Base-by-base conservation (phyloP, 2,329 filamentous ascomycete genomes). In the Fusarium temperatum region DNA sequence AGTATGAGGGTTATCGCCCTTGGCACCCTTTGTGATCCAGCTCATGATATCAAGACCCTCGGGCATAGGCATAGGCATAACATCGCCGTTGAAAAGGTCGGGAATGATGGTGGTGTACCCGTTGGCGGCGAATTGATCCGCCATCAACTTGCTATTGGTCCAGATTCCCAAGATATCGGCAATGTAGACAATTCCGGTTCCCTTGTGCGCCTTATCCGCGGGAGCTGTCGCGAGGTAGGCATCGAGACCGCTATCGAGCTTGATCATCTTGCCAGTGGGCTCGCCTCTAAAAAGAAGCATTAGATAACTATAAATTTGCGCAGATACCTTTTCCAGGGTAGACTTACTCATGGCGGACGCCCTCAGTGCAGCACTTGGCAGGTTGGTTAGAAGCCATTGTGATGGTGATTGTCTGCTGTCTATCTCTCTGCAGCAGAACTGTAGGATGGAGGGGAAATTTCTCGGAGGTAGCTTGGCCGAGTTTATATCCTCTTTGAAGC, bases 341-440 rank as follows among this genome's bases (percentile, higher is more conserved):
- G 15, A 83, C 88, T 78, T 81, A 89, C 87, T 88, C 85, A 74
- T 89, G 87, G 79, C 84, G 86, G 68, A 87, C 81, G 67, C 87
- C 88, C 61, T 85, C 75, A 38, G 83, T 83, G 82, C 88, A 90
- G 85, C 88, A 90, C 61, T 82, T 75, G 63, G 78, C 85, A 18
- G 88, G 87, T 62, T 85, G 83, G 75, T 88, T 84, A 7, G 88
- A 90, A 41, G 88, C 86, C 88, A 90, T 90, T 61, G 48, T 58
- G 51, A 44, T 54, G 42, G 53, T 38, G n/a, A 57, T 44, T 39
- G 47, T 45, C 39, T 36, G 45, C 39, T 36, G 45, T 53, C 32
- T 50, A 44, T 36, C 47, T 53, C 42, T 53, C 32, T 30, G 55
- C 30, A 3, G 53, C 30, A 3, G 30, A 47, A 28, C 18, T 63